These are phyloP conservation scores for Trichophyton benhamiae DNA, from an alignment of 2,329 filamentous ascomycete species.

Conservation along the genomic window DNA sequence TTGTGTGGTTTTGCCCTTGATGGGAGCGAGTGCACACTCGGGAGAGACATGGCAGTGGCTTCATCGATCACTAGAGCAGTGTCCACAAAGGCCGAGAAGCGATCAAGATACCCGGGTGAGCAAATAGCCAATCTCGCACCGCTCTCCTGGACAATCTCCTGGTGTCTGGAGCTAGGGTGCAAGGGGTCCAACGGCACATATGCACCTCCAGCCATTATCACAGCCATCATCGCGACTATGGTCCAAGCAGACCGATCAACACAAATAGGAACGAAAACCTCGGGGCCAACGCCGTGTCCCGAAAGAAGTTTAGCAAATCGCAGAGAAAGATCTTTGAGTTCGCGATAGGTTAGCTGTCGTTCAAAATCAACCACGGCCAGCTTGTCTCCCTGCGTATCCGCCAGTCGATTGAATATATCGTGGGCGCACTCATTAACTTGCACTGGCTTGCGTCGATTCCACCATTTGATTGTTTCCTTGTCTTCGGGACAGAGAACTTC, in stretches of 20 bases:
- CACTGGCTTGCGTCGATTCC: slow-evolving; percentile 19
- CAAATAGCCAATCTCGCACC: slow-evolving; percentile 11
- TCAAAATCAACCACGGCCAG: slow-evolving; percentile 17
- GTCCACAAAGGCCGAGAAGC: slow-evolving; percentile 19
- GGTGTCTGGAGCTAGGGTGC: slow-evolving; percentile 11
- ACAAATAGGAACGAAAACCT: slow-evolving; percentile 13
- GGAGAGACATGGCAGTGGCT: slow-evolving; percentile 41
- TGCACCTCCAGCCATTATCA: slow-evolving; percentile 61
- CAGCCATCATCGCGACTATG: slow-evolving; percentile 61
- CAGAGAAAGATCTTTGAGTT: slow-evolving; percentile 15
- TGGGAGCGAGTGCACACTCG: slow-evolving; percentile 21
- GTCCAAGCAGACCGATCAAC: slow-evolving; percentile 51
- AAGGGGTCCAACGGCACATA: slow-evolving; percentile 65
- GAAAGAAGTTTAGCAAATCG: slow-evolving; percentile 9
- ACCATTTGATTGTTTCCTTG: slow-evolving; percentile 21
- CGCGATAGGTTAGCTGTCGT: slow-evolving; percentile 13
- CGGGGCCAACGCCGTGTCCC: slow-evolving; percentile 10
- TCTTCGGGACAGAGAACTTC: slow-evolving; percentile 25
- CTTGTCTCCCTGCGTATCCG: slow-evolving; percentile 10
- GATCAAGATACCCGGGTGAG: slow-evolving; percentile 8
- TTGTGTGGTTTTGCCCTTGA: slow-evolving; percentile 7
- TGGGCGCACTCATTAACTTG: slow-evolving; percentile 14
- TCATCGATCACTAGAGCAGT: slow-evolving; percentile 41
- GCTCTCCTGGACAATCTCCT: slow-evolving; percentile 11
- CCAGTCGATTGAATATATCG: slow-evolving; percentile 14